Percentiles rank a stretch among this genome's conserved stretches.
phyloP scores from a whole-genome alignment of 2,329 filamentous ascomycete species.

The Dactylellina parvicollis region DNA sequence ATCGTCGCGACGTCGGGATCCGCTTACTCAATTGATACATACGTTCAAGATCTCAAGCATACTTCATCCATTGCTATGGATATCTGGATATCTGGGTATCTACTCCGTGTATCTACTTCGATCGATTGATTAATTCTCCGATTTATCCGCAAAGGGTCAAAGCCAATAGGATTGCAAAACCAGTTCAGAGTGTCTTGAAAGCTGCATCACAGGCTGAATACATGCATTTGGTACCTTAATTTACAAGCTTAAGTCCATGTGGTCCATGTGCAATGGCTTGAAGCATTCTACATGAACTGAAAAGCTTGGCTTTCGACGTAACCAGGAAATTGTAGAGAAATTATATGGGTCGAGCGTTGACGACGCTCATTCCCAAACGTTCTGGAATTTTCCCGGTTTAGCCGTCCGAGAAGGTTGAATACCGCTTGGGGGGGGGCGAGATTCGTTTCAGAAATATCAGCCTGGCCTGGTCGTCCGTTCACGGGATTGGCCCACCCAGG shows the following conservation, averaged over 20 bases:
- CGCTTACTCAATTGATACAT: no score
- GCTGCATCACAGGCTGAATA: conserved; percentile 26
- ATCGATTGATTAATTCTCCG: conserved; percentile 19
- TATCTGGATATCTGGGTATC: no score
- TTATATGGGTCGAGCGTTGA: neutral
- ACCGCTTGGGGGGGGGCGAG: neutral
- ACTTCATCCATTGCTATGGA: no score
- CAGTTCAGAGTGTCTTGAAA: no score
- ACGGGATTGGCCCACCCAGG: conserved; percentile 11
- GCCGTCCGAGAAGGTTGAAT: conserved; percentile 7
- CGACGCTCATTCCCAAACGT: conserved; percentile 7
- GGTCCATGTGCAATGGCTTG: neutral
- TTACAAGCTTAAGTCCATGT: conserved; percentile 39
- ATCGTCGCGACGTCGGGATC: no score
- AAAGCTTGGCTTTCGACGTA: no score
- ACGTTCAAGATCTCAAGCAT: no score
- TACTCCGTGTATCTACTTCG: neutral
- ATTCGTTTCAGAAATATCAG: conserved; percentile 33
- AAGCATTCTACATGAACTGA: no score
- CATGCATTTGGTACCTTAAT: conserved; percentile 41
- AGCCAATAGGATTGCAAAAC: neutral
- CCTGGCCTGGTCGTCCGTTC: neutral
- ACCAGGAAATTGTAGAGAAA: conserved; percentile 1
- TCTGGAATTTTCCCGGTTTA: conserved; percentile 35
- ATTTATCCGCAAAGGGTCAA: conserved; percentile 1